Evolutionary conservation across 345 rosid species (phyloP).

Genomic region (Gossypium thurberi): DNA sequence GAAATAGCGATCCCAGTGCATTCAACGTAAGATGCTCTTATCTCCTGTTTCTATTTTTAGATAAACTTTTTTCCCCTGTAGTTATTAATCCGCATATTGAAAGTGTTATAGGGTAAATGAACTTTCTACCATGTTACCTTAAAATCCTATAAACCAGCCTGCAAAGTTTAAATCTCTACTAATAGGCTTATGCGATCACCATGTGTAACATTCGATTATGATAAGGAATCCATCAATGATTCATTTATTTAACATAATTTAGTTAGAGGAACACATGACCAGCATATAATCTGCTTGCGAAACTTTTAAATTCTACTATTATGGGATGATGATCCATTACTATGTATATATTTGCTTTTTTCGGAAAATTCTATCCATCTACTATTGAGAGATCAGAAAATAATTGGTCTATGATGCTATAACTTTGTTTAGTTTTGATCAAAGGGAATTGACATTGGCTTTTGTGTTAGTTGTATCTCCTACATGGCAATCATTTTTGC

Average conservation of each 20-base stretch:
- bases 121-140: neutral
- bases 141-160: neutral
- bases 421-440: neutral
- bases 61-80: neutral
- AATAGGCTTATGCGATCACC: neutral
- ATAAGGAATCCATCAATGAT: neutral
- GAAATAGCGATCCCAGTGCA: slow-evolving; percentile 98
- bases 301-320: neutral
- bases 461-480: neutral
- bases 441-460: neutral
- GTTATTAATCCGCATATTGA: neutral
- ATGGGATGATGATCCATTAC: neutral
- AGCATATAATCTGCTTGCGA: neutral
- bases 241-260: neutral
- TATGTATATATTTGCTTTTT: neutral
- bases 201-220: neutral
- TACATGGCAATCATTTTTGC: neutral
- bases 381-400: neutral
- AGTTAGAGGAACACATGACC: neutral
- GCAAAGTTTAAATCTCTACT: neutral
- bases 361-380: neutral
- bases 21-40: slow-evolving; percentile 47
- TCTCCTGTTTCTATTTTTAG: slow-evolving; percentile 1
- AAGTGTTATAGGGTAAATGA: neutral
- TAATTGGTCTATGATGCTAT: neutral